These are phyloP conservation scores for Amanita brunnescens DNA, from an alignment of 768 basidiomycete species.

Conservation along the genomic window DNA sequence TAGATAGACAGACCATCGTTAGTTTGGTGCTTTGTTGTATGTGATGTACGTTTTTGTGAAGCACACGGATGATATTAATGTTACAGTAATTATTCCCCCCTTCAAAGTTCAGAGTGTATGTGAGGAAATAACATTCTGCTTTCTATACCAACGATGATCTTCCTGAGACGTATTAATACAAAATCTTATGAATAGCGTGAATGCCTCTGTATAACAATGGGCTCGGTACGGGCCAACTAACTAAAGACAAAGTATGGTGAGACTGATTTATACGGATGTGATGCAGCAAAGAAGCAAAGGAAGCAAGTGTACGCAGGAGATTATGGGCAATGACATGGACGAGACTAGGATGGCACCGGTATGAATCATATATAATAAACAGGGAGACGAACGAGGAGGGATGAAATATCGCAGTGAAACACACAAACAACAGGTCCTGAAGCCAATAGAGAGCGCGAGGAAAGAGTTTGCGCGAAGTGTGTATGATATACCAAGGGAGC, in stretches of 20 bases:
- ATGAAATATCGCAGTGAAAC: slow-evolving; percentile 15
- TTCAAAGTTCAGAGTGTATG: not conserved
- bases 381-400: slow-evolving; percentile 8
- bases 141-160: not conserved
- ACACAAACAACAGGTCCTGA: slow-evolving; percentile 19
- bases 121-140: not conserved
- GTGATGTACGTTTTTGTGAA: not conserved
- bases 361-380: slow-evolving; percentile 14
- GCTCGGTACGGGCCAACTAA: slow-evolving; percentile 1
- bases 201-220: slow-evolving; percentile 4
- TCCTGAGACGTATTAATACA: slow-evolving; percentile 1
- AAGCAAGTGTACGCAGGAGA: slow-evolving; percentile 17
- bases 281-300: slow-evolving; percentile 15
- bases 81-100: not conserved
- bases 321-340: slow-evolving; percentile 11
- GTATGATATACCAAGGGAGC: slow-evolving; percentile 8
- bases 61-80: slow-evolving; percentile 1
- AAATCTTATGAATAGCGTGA: not conserved
- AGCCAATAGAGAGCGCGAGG: slow-evolving; percentile 13
- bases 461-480: slow-evolving; percentile 9
- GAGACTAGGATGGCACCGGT: slow-evolving; percentile 8
- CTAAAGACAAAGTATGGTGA: slow-evolving; percentile 7
- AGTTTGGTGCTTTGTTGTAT: not conserved
- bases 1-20: not conserved
- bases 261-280: slow-evolving; percentile 8